Percentiles rank a stretch among this genome's conserved stretches.
Conservation (phyloP, 2,329 filamentous ascomycete genomes). For the Xylaria sp. region DNA sequence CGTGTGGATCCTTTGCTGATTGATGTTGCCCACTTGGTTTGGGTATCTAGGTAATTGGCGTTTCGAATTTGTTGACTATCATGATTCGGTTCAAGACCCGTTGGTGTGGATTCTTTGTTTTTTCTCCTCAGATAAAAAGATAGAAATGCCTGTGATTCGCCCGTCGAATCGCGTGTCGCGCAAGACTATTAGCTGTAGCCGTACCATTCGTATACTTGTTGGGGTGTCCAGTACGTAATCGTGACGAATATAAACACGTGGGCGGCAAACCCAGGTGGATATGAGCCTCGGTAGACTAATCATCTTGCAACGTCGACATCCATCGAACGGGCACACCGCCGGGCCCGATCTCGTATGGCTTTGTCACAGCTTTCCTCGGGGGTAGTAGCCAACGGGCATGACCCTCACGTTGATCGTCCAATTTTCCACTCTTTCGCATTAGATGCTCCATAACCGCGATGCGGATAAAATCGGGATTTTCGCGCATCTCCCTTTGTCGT, state of each 20-base stretch:
- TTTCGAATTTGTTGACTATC: slow-evolving; percentile 4
- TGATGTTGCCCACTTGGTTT: background rate
- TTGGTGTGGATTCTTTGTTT: background rate
- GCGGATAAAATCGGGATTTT: slow-evolving; percentile 76
- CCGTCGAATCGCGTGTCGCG: slow-evolving; percentile 1
- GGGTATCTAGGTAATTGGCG: background rate
- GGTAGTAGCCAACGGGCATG: slow-evolving; percentile 75
- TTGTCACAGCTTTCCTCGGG: slow-evolving; percentile 65
- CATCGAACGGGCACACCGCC: slow-evolving; percentile 70
- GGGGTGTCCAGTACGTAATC: slow-evolving; percentile 16
- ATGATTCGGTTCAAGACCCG: background rate
- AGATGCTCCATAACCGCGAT: slow-evolving; percentile 78
- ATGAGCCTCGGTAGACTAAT: slow-evolving; percentile 19
- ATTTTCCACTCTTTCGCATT: slow-evolving; percentile 73
- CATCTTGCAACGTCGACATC: slow-evolving; percentile 54
- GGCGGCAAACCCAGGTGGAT: slow-evolving; percentile 8
- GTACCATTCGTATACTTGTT: background rate
- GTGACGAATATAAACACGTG: slow-evolving; percentile 15
- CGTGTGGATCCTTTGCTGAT: slow-evolving; percentile 12
- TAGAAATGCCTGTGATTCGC: background rate
- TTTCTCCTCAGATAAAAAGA: background rate
- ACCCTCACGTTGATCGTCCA: slow-evolving; percentile 72
- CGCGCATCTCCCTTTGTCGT: slow-evolving; percentile 73
- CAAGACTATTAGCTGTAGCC: background rate
- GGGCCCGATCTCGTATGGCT: slow-evolving; percentile 64